Conservation (phyloP, 1,284 basidiomycete genomes). For the Somion occarium region DNA sequence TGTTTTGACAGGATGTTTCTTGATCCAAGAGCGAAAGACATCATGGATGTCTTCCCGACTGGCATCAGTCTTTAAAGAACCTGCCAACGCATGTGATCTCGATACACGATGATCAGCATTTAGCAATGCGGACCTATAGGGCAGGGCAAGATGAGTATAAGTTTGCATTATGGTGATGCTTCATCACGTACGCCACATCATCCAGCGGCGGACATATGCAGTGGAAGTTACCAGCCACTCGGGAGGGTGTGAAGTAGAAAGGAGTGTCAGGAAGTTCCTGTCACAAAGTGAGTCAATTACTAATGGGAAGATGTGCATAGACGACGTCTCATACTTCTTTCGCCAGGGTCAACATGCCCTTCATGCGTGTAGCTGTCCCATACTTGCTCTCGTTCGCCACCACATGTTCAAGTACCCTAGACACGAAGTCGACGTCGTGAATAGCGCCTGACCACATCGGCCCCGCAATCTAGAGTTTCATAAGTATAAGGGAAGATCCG, state of each 20-base stretch:
- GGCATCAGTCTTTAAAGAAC: conserved; percentile 90
- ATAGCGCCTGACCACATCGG: conserved; percentile 96
- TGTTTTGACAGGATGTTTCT: conserved; percentile 77
- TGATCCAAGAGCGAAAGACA: conserved; percentile 81
- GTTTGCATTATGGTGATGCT: not conserved
- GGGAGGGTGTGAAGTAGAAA: conserved; percentile 92
- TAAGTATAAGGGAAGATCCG: too few species aligned
- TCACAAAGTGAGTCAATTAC: not conserved
- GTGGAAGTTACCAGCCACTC: conserved; percentile 80
- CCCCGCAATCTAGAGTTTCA: conserved; percentile 75
- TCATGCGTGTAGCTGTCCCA: conserved; percentile 82
- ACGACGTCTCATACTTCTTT: conserved; percentile 61
- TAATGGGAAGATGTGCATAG: not conserved
- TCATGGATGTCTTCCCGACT: conserved; percentile 74
- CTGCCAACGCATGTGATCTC: conserved; percentile 84
- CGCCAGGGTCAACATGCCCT: conserved; percentile 92
- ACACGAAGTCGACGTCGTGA: conserved; percentile 76
- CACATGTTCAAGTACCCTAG: conserved; percentile 73
- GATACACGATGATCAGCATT: conserved; percentile 84
- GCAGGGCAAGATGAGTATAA: not conserved
- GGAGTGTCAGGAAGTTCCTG: conserved; percentile 72
- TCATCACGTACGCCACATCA: conserved; percentile 61
- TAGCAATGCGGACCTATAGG: conserved; percentile 75
- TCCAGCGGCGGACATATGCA: conserved; percentile 74
- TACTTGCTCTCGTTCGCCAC: conserved; percentile 61